Base-by-base conservation (phyloP, 148 eudicot species). In the Rhododendron ferrugineum region DNA sequence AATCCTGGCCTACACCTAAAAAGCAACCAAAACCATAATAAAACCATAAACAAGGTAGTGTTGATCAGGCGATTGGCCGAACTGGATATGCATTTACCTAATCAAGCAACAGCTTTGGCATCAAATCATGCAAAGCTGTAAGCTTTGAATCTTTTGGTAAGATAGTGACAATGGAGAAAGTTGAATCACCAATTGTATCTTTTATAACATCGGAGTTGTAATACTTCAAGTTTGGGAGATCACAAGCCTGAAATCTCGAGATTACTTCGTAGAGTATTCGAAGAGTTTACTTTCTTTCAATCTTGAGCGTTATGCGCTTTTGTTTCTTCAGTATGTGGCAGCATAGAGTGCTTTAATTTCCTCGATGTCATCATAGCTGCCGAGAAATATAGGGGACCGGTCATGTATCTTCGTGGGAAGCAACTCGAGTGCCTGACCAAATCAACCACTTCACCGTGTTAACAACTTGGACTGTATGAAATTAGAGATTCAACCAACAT, bases 331-430 rank as follows among this genome's bases (percentile, higher is more conserved):
- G 95, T 36, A 36, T 2, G 36, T 9, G 14, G 70, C 98, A 18
- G 95, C 98, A 83, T 95, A 94, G 18, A 94, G 92, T 47, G 96
- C 92, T 88, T 93, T 97, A 89, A 97, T 92, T 88, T 94, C 95
- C 86, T 94, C 99, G 54, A 97, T 97, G 85, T 97, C 99, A 16
- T 97, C 99, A 32, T 91, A 92, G 87, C 99, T 97, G 34, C 99
- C 99, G 23, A 97, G 95, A 88, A 97, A 97, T 83, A 97, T 90
- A 1, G 99, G 98, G 30, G 98, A 94, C 18, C 98, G 91, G 56
- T 97, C 98, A 58, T 97, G 98, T 79, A 97, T 97, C 86, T 91
- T 91, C 86, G 85, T 86, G 1, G 99, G 99, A 80, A 94, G 86
- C 91, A 96, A 77, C 88, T 96, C 99, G 26, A 96, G 98, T 54